Conservation (phyloP, 2,329 filamentous ascomycete genomes). For the Colletotrichum lindemuthianum region DNA sequence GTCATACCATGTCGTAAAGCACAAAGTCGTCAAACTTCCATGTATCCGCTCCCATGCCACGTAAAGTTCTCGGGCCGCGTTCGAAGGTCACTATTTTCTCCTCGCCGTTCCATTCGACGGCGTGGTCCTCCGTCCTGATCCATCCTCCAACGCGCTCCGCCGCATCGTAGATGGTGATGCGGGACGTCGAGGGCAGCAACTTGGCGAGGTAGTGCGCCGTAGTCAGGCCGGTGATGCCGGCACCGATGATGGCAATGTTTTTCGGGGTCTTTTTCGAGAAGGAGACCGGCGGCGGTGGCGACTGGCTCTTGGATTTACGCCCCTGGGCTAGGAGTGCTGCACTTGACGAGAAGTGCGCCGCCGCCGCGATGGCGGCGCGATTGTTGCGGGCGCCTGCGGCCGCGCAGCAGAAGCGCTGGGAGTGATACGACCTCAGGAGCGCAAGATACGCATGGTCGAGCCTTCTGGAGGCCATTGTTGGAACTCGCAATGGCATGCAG, state of each 20-base stretch:
- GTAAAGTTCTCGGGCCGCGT: slow-evolving; percentile 81
- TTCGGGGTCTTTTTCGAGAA: slow-evolving; percentile 35
- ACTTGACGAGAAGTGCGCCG: slow-evolving; percentile 22
- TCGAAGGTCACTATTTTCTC: slow-evolving; percentile 76
- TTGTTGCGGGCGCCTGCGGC: slow-evolving; percentile 6
- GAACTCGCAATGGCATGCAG: slow-evolving; percentile 1
- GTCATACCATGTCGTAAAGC: slow-evolving; percentile 75
- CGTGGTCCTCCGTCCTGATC: slow-evolving; percentile 74
- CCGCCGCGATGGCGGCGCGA: background rate
- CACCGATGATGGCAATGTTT: slow-evolving; percentile 76
- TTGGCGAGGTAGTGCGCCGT: slow-evolving; percentile 80
- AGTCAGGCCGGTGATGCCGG: slow-evolving; percentile 84
- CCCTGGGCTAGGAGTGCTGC: background rate
- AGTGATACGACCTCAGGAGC: slow-evolving; percentile 32
- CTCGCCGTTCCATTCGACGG: slow-evolving; percentile 66
- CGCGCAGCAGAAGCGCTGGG: slow-evolving; percentile 25
- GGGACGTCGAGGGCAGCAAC: slow-evolving; percentile 69
- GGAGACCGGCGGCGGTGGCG: background rate
- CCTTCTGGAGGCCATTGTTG: slow-evolving; percentile 13
- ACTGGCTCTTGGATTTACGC: no score
- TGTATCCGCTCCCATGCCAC: slow-evolving; percentile 56
- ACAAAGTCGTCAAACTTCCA: slow-evolving; percentile 69
- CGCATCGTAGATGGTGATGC: slow-evolving; percentile 85
- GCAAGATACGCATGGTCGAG: slow-evolving; percentile 28
- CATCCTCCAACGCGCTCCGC: slow-evolving; percentile 80